phyloP scores from a whole-genome alignment of 176 grass and related monocot genomes.

The Metroxylon sagu region DNA sequence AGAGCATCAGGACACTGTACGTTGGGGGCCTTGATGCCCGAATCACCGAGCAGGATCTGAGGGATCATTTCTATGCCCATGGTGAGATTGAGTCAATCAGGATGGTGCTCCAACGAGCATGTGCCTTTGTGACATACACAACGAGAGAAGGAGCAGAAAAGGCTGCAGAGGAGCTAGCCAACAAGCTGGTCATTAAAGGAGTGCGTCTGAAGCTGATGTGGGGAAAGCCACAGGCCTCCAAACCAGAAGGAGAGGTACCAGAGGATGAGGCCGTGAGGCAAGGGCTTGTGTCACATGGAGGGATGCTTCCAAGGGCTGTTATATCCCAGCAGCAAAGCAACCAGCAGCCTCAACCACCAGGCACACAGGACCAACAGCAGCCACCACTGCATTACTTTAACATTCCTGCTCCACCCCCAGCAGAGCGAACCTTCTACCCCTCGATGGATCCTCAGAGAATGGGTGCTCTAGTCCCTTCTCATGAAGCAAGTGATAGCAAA shows the following conservation, averaged over 20 bases:
- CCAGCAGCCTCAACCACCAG: conserved; percentile 55
- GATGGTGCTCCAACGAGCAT: conserved; percentile 83
- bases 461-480: conserved; percentile 61
- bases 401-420: conserved; percentile 55
- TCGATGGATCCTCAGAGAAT: conserved; percentile 97
- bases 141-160: conserved; percentile 81
- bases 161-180: conserved; percentile 86
- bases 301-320: conserved; percentile 80
- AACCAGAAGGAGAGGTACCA: conserved; percentile 24
- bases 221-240: conserved; percentile 76
- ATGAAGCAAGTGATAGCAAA: conserved; percentile 35
- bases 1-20: conserved; percentile 86
- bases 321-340: conserved; percentile 76
- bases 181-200: conserved; percentile 93
- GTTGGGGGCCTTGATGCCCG: conserved; percentile 74
- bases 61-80: conserved; percentile 87
- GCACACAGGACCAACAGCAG: conserved; percentile 37
- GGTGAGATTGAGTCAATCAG: conserved; percentile 92
- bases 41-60: conserved; percentile 76
- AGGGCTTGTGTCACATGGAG: conserved; percentile 66
- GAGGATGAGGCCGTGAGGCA: conserved; percentile 51
- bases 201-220: conserved; percentile 95
- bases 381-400: conserved; percentile 28
- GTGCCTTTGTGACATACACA: conserved; percentile 86
- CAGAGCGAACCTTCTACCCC: conserved; percentile 57